phyloP scores from a whole-genome alignment of 129 eudicot genomes.

The Pulicaria dysenterica region DNA sequence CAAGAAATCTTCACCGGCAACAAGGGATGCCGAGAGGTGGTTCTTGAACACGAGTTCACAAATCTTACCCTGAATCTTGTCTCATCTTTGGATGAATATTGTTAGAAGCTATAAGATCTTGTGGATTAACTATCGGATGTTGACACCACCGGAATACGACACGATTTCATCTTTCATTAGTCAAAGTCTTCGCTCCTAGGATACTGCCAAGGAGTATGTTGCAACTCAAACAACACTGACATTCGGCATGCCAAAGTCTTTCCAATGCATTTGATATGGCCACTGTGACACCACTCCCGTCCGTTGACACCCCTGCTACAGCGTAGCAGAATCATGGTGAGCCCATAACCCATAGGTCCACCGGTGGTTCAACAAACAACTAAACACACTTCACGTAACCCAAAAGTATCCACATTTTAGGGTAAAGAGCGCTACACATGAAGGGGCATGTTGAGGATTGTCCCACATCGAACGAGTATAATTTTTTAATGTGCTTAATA shows the following conservation, averaged over 20 bases:
- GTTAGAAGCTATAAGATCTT: neutral
- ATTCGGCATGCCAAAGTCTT: neutral
- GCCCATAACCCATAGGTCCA: no score
- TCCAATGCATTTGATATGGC: no score
- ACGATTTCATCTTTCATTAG: neutral
- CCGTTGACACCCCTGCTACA: no score
- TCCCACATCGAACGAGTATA: no score
- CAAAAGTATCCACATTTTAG: no score
- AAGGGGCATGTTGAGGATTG: no score
- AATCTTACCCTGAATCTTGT: neutral
- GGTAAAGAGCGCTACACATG: no score
- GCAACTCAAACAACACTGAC: neutral
- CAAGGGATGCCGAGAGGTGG: neutral
- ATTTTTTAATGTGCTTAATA: no score
- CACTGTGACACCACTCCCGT: no score
- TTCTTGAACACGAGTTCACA: neutral
- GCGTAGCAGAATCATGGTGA: no score
- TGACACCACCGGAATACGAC: neutral
- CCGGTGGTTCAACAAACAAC: no score
- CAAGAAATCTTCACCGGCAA: neutral
- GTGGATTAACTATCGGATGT: neutral
- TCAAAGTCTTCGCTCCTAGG: neutral
- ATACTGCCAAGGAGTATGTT: neutral
- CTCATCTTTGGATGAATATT: neutral
- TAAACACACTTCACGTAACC: no score